A percentile compares a stretch with the other conserved stretches of the same genome.
These are phyloP conservation scores for Phytopythium kandeliae DNA, from an alignment of 352 stramenopile genomes.

Conservation along the genomic window DNA sequence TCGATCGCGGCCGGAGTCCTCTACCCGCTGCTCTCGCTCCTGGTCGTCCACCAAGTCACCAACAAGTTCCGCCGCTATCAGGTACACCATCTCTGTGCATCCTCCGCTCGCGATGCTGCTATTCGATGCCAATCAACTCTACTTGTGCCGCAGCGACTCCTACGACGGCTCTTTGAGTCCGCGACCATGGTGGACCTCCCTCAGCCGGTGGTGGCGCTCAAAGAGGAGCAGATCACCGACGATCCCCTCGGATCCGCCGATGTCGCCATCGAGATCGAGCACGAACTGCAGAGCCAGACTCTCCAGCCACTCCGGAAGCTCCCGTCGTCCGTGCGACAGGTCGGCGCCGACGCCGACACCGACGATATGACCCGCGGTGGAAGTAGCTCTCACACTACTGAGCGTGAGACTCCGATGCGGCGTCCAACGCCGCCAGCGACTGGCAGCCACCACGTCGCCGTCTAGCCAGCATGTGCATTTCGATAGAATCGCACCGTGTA, in stretches of 20 bases:
- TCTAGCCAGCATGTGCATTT: not conserved
- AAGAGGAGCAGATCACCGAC: slow-evolving; percentile 24
- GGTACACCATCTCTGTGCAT: slow-evolving; percentile 6
- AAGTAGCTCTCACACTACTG: not conserved
- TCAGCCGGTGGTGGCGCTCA: slow-evolving; percentile 28
- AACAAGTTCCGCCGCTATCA: slow-evolving; percentile 60
- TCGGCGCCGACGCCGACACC: not conserved
- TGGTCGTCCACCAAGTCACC: slow-evolving; percentile 49
- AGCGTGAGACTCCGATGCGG: not conserved
- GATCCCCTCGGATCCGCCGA: slow-evolving; percentile 20
- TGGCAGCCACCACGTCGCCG: slow-evolving; percentile 8
- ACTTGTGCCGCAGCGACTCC: slow-evolving; percentile 12
- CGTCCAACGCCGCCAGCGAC: not conserved
- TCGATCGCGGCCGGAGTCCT: slow-evolving; percentile 39
- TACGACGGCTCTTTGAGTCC: slow-evolving; percentile 45
- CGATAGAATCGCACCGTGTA: slow-evolving; percentile 5
- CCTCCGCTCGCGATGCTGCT: too few species aligned
- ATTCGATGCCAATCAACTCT: not conserved
- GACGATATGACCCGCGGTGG: not conserved
- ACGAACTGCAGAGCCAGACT: slow-evolving; percentile 20
- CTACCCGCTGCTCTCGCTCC: slow-evolving; percentile 55
- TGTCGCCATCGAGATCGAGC: slow-evolving; percentile 31
- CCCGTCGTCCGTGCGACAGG: slow-evolving; percentile 25
- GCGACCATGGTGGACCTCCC: slow-evolving; percentile 45
- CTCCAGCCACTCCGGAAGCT: slow-evolving; percentile 37